phyloP scores from a whole-genome alignment of 1,284 basidiomycete genomes.

The Irpex sp. region DNA sequence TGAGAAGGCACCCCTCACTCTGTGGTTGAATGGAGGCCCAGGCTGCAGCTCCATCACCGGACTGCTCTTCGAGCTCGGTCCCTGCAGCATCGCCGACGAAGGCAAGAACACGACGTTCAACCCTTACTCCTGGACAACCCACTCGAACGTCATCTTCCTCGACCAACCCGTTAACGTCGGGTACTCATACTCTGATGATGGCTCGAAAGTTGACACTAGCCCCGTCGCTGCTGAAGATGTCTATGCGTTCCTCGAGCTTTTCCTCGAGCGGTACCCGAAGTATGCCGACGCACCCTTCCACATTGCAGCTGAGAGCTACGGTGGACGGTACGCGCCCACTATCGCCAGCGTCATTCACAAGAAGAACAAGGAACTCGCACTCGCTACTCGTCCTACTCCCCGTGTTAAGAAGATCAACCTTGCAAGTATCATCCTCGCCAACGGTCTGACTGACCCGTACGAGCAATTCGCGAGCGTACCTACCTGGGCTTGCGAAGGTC shows the following conservation, averaged over 20 bases:
- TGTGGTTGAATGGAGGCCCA: constrained; percentile 90
- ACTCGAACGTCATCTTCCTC: constrained; percentile 68
- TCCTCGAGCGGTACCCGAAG: constrained; percentile 69
- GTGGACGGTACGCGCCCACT: constrained; percentile 80
- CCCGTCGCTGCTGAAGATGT: constrained; percentile 81
- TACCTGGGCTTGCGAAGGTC: constrained; percentile 79
- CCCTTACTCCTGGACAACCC: constrained; percentile 35
- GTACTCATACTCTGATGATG: constrained; percentile 79
- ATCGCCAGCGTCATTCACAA: constrained; percentile 75
- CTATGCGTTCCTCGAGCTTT: constrained; percentile 87
- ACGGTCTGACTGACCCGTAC: constrained; percentile 78
- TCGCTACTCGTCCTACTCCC: constrained; percentile 33
- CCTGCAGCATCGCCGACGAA: constrained; percentile 70
- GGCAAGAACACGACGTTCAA: constrained; percentile 73
- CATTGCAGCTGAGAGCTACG: constrained; percentile 73
- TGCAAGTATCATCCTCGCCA: constrained; percentile 76
- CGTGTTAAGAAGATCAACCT: constrained; percentile 67
- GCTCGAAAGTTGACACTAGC: constrained; percentile 67
- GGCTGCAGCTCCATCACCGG: constrained; percentile 76
- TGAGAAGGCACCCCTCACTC: constrained; percentile 71
- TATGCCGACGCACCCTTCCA: constrained; percentile 70
- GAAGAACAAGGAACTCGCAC: constrained; percentile 58
- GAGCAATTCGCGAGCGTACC: constrained; percentile 73
- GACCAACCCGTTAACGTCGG: constrained; percentile 90
- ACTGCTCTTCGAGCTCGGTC: constrained; percentile 85